Conservation (phyloP, 768 basidiomycete species). For the Lactifluus echinatus region DNA sequence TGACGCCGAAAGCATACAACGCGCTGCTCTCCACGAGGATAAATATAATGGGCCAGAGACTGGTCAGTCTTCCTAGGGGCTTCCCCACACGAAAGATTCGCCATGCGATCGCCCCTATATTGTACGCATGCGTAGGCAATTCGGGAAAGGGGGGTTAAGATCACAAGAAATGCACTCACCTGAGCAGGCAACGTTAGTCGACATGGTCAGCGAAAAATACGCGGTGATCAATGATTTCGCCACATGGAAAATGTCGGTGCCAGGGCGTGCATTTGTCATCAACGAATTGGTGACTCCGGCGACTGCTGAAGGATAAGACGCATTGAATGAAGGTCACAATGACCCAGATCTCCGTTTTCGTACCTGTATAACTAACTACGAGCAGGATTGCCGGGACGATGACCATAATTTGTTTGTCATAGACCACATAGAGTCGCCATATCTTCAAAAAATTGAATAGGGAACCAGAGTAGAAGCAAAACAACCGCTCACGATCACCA, state of each 20-base stretch:
- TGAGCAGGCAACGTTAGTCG: neutral
- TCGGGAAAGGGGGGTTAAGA: neutral
- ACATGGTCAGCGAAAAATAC: neutral
- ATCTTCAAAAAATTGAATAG: neutral
- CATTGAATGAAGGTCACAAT: neutral
- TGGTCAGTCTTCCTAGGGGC: neutral
- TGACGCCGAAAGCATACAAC: neutral
- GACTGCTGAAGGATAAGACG: neutral
- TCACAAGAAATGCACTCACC: neutral
- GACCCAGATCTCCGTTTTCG: neutral
- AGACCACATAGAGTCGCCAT: slow-evolving; percentile 5
- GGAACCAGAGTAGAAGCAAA: neutral
- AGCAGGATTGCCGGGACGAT: neutral
- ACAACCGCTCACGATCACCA: neutral
- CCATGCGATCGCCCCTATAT: slow-evolving; percentile 1
- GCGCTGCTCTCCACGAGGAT: slow-evolving; percentile 4
- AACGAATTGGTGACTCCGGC: neutral
- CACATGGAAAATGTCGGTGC: neutral
- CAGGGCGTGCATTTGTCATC: neutral
- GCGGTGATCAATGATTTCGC: neutral
- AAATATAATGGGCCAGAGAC: neutral
- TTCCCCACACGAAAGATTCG: neutral
- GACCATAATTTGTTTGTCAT: neutral
- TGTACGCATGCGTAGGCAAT: neutral
- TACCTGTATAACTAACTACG: neutral